phyloP scores from a whole-genome alignment of 2,329 filamentous ascomycete species.

The Cercospora zeae-maydis region DNA sequence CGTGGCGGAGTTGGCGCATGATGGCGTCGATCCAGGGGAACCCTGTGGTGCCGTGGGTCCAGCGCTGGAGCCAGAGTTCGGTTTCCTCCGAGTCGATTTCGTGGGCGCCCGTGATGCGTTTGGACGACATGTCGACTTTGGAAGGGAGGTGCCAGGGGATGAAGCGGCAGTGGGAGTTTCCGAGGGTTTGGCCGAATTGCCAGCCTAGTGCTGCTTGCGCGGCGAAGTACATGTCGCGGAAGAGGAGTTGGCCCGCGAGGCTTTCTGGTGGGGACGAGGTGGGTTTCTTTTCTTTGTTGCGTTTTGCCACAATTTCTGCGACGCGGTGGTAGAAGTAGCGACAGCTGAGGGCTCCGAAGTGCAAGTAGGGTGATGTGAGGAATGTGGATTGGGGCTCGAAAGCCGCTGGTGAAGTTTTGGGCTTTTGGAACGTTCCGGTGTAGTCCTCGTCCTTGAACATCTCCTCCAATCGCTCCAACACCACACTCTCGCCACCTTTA shows the following conservation, averaged over 20 bases:
- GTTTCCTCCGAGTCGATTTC: constrained; percentile 61
- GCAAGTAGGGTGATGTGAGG: constrained; percentile 67
- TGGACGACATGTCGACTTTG: constrained; percentile 50
- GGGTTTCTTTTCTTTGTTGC: constrained; percentile 53
- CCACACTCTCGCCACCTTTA: constrained; percentile 66
- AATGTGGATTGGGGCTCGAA: constrained; percentile 72
- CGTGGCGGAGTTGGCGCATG: constrained; percentile 67
- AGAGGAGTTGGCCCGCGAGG: constrained; percentile 68
- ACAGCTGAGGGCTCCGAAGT: constrained; percentile 69
- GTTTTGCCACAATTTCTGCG: constrained; percentile 58
- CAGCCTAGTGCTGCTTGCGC: constrained; percentile 67
- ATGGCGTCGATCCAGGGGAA: constrained; percentile 79
- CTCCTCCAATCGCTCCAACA: constrained; percentile 55
- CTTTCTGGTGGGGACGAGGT: constrained; percentile 60
- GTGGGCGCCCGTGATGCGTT: constrained; percentile 57
- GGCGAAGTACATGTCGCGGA: constrained; percentile 80
- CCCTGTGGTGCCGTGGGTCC: constrained; percentile 66
- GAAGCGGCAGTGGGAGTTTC: constrained; percentile 67
- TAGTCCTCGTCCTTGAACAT: constrained; percentile 63
- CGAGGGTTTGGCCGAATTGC: constrained; percentile 60
- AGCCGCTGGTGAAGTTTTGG: constrained; percentile 68
- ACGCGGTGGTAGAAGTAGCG: constrained; percentile 71
- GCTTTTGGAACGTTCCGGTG: constrained; percentile 71
- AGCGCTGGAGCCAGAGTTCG: constrained; percentile 64
- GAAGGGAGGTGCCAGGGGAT: constrained; percentile 75